phyloP scores from a whole-genome alignment of 2,329 filamentous ascomycete genomes.

The Chaetomium olivaceum region DNA sequence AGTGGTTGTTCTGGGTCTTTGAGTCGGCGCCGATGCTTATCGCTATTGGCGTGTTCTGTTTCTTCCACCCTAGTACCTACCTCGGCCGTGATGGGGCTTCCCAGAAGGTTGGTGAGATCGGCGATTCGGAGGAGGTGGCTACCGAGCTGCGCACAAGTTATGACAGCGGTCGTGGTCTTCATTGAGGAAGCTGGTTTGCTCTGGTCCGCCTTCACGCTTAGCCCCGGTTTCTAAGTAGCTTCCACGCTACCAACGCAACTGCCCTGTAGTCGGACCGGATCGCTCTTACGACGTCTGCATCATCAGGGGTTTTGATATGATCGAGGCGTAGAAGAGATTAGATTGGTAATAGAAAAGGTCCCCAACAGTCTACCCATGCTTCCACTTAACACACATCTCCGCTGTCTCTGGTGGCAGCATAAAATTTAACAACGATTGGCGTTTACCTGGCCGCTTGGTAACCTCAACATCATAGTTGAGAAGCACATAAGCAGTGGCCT shows the following conservation, averaged over 20 bases:
- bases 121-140: not conserved
- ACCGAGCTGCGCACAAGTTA: not conserved
- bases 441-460: not conserved
- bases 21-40: constrained; percentile 26
- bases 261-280: too few species aligned
- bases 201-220: too few species aligned
- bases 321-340: not conserved
- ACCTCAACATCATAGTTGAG: not conserved
- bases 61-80: constrained; percentile 24
- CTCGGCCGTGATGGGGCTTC: constrained; percentile 19
- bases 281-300: too few species aligned
- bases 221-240: too few species aligned
- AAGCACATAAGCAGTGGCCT: not conserved
- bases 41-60: constrained; percentile 23
- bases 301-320: not conserved
- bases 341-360: not conserved
- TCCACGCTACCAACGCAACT: too few species aligned
- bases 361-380: not conserved
- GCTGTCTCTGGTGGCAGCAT: not conserved
- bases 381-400: not conserved
- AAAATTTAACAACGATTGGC: not conserved
- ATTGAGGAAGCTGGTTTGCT: not conserved
- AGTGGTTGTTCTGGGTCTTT: constrained; percentile 32
- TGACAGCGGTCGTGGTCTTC: not conserved
- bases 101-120: not conserved